Evolutionary conservation across 1,139 yeast species (phyloP).

Genomic region (Candida neerlandica): DNA sequence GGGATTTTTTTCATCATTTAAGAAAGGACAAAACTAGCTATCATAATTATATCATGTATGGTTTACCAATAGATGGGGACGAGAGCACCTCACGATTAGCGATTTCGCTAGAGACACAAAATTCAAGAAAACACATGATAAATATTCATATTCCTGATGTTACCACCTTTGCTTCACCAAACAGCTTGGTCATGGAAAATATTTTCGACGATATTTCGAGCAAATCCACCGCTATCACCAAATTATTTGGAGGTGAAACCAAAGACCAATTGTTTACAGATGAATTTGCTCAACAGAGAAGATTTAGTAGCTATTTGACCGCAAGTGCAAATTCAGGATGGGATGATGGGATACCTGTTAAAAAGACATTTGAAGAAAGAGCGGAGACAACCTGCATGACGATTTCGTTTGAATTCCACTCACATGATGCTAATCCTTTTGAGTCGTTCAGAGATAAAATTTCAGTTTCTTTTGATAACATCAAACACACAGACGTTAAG

Average conservation of each 20-base stretch:
- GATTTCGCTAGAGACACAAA: conserved; percentile 36
- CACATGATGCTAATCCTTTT: conserved; percentile 40
- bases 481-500: conserved; percentile 27
- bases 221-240: background rate
- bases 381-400: conserved; percentile 35
- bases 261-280: conserved; percentile 6
- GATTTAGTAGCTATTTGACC: conserved; percentile 10
- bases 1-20: conserved; percentile 33
- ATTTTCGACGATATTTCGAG: background rate
- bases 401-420: conserved; percentile 34
- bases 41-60: conserved; percentile 33
- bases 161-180: conserved; percentile 34
- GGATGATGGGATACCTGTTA: conserved; percentile 11
- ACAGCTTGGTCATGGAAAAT: conserved; percentile 16
- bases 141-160: conserved; percentile 51
- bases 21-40: conserved; percentile 26
- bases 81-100: conserved; percentile 18
- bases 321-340: conserved; percentile 8
- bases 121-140: conserved; percentile 32
- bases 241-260: conserved; percentile 3
- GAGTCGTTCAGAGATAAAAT: conserved; percentile 26
- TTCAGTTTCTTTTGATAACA: conserved; percentile 31
- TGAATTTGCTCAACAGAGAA: conserved; percentile 1
- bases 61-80: conserved; percentile 21
- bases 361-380: background rate